Conservation (phyloP, 371 early-diverging fungal species). For the Mucor mucedo region DNA sequence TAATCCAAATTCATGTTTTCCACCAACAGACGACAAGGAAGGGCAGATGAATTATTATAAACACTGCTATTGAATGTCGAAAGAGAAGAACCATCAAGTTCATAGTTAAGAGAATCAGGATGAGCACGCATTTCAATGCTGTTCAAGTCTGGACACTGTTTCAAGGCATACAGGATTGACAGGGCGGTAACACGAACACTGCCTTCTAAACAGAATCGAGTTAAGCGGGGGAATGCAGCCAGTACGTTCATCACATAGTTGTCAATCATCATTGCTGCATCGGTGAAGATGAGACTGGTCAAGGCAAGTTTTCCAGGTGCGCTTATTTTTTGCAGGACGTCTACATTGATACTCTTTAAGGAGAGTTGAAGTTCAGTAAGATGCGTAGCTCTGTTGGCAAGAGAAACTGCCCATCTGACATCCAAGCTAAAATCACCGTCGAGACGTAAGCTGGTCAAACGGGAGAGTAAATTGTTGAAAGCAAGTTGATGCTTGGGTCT, state of each 20-base stretch:
- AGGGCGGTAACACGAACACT: slow-evolving; percentile 11
- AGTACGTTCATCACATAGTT: slow-evolving; percentile 15
- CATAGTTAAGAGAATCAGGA: neutral
- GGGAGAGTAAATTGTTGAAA: slow-evolving; percentile 23
- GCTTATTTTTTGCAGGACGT: slow-evolving; percentile 24
- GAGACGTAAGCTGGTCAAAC: slow-evolving; percentile 24
- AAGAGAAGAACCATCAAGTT: neutral
- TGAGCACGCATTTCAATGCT: slow-evolving; percentile 38
- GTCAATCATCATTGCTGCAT: slow-evolving; percentile 23
- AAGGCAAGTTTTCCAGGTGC: slow-evolving; percentile 16
- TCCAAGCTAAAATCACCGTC: slow-evolving; percentile 35
- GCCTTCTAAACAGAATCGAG: slow-evolving; percentile 30
- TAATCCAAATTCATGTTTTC: slow-evolving; percentile 20
- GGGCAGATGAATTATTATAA: neutral
- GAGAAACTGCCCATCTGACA: slow-evolving; percentile 11
- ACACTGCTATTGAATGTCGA: neutral
- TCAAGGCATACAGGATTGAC: slow-evolving; percentile 15
- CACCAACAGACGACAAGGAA: slow-evolving; percentile 17
- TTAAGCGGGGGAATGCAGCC: slow-evolving; percentile 27
- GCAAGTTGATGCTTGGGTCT: slow-evolving; percentile 9
- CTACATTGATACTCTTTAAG: slow-evolving; percentile 10
- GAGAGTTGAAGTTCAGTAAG: slow-evolving; percentile 32
- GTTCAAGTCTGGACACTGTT: slow-evolving; percentile 20
- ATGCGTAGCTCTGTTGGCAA: slow-evolving; percentile 20
- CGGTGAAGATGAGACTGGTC: slow-evolving; percentile 31